These are phyloP conservation scores for Nemania sp. DNA, from an alignment of 2,329 filamentous ascomycete genomes.

Conservation along the genomic window DNA sequence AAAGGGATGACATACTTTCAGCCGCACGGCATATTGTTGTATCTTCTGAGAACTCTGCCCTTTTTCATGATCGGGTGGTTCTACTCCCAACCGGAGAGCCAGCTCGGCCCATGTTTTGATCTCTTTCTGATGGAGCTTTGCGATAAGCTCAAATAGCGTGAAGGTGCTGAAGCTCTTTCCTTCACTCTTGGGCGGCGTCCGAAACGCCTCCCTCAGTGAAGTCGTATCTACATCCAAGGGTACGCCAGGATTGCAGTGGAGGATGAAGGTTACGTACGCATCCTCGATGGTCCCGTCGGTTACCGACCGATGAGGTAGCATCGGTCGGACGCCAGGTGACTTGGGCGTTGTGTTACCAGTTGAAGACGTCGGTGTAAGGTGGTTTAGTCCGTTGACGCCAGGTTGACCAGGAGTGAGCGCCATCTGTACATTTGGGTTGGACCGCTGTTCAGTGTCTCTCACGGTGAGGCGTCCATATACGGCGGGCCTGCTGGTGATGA, in stretches of 20 bases:
- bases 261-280: slow-evolving; percentile 80
- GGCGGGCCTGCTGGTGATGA: slow-evolving; percentile 6
- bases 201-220: slow-evolving; percentile 75
- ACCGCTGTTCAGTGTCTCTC: slow-evolving; percentile 15
- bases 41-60: slow-evolving; percentile 91
- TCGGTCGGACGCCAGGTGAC: slow-evolving; percentile 33
- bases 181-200: slow-evolving; percentile 80
- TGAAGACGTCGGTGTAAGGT: slow-evolving; percentile 35
- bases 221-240: slow-evolving; percentile 69
- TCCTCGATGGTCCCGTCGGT: slow-evolving; percentile 74
- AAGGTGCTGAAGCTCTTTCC: slow-evolving; percentile 84
- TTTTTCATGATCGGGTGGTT: slow-evolving; percentile 78
- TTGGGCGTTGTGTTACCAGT: slow-evolving; percentile 35
- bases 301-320: slow-evolving; percentile 69
- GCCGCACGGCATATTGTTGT: slow-evolving; percentile 87
- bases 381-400: slow-evolving; percentile 34
- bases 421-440: slow-evolving; percentile 33
- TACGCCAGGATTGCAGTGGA: slow-evolving; percentile 88
- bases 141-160: slow-evolving; percentile 75
- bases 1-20: slow-evolving; percentile 65
- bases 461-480: slow-evolving; percentile 22
- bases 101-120: slow-evolving; percentile 93
- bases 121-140: slow-evolving; percentile 76
- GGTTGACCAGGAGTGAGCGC: slow-evolving; percentile 36
- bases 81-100: slow-evolving; percentile 84